phyloP scores from a whole-genome alignment of 1,284 basidiomycete species.

The Pseudozyma sp. region DNA sequence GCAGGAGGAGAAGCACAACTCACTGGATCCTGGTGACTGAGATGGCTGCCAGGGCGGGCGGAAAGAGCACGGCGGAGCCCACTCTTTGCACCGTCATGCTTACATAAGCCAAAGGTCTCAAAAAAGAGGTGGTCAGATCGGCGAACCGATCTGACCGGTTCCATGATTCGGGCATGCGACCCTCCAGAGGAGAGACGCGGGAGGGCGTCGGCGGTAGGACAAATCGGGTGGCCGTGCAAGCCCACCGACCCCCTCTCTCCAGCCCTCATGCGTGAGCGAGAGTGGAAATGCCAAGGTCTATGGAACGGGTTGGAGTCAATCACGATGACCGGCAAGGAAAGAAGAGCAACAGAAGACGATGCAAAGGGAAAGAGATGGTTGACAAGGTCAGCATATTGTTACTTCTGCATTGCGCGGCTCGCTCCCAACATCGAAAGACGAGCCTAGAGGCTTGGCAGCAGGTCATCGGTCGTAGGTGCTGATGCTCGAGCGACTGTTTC shows the following conservation, averaged over 20 bases:
- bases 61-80: too few species aligned
- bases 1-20: too few species aligned
- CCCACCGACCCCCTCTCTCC: conserved; percentile 56
- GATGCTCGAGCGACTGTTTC: too few species aligned
- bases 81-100: conserved; percentile 1
- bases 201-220: conserved; percentile 55
- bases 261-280: conserved; percentile 56
- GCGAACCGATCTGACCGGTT: conserved; percentile 36
- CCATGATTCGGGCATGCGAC: conserved; percentile 56
- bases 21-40: too few species aligned
- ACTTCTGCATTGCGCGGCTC: too few species aligned
- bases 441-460: too few species aligned
- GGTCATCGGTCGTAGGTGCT: too few species aligned
- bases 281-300: conserved; percentile 59
- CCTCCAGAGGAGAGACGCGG: conserved; percentile 56
- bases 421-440: background rate
- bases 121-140: conserved; percentile 31
- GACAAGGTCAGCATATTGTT: background rate
- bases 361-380: conserved; percentile 1
- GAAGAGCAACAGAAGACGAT: conserved; percentile 1
- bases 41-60: too few species aligned
- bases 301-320: conserved; percentile 6
- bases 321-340: background rate
- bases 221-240: conserved; percentile 59
- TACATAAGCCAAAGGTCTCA: conserved; percentile 23